A percentile compares a stretch with the other conserved stretches of the same genome.
phyloP scores from a whole-genome alignment of 1,284 basidiomycete species.

The Ganoderma lingzhi region DNA sequence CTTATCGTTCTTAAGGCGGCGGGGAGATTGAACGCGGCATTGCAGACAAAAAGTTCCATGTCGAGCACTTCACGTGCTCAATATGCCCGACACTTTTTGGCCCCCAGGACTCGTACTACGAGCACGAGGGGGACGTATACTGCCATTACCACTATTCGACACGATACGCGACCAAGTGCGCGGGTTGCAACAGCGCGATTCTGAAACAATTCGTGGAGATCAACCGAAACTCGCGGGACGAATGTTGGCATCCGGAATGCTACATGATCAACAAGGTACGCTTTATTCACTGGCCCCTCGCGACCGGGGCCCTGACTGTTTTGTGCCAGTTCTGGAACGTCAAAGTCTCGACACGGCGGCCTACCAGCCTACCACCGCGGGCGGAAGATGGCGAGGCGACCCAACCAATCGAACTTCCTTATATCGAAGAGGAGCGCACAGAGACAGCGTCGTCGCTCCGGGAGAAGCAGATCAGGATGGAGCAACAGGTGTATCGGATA shows the following conservation, averaged over 20 bases:
- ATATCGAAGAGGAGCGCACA: conserved; percentile 78
- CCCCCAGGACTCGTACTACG: conserved; percentile 98
- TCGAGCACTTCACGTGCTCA: conserved; percentile 99
- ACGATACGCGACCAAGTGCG: conserved; percentile 97
- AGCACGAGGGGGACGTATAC: conserved; percentile 95
- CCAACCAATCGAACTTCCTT: conserved; percentile 52
- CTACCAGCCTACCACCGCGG: conserved; percentile 58
- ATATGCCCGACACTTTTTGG: conserved; percentile 97
- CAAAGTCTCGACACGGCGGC: conserved; percentile 86
- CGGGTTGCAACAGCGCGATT: conserved; percentile 98
- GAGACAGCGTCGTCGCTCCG: conserved; percentile 89
- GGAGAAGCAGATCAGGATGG: conserved; percentile 94
- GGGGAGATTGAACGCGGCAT: conserved; percentile 29
- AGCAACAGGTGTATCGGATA: conserved; percentile 97
- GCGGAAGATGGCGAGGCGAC: conserved; percentile 58
- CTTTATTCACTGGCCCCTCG: conserved; percentile 16
- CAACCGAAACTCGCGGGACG: conserved; percentile 96
- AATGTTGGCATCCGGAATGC: conserved; percentile 99
- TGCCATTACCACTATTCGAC: conserved; percentile 99
- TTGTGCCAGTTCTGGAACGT: conserved; percentile 94
- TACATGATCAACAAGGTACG: conserved; percentile 99
- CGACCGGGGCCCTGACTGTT: conserved; percentile 19
- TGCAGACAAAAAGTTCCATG: conserved; percentile 97
- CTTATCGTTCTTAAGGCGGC: conserved; percentile 23
- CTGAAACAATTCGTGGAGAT: conserved; percentile 99